Evolutionary conservation across 2,329 filamentous ascomycete genomes (phyloP), one percentile per base, ranked within the genome.

Genomic region (Cercospora sp.): DNA sequence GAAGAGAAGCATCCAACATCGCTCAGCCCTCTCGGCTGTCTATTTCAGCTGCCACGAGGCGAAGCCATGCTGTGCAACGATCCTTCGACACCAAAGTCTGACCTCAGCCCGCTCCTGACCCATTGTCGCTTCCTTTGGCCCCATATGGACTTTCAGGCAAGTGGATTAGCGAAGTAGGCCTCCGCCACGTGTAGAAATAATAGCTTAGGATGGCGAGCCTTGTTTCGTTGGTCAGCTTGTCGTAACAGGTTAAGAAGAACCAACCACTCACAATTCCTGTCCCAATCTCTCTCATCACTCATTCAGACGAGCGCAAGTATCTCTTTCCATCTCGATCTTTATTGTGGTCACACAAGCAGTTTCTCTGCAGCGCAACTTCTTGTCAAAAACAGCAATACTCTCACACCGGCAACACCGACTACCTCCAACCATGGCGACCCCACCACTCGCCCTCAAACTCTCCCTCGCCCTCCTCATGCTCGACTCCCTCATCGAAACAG

Each of bases 401-500:
- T 65, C 33, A 5, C 30, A 13, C 4, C n/a, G 10, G 6, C 6
- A 8, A 59, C 10, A 55, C 57, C 8, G 9, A 28, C 18, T 18
- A 16, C 6, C 12, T 20, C n/a, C 60, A 33, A 60, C 60, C 12
- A 71, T 71, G 69, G 63, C 60, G 20, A 12, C 28, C n/a, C 55
- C 55, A 36, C 55, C 31, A 10, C 55, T 71, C 16, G 65, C 65
- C 9, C 68, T 71, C 59, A 68, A 68, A 18, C 16, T 63, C 48
- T 55, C 68, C 31, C 68, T 76, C 30, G 71, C 57, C 20, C 20
- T 75, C 10, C 71, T 75, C 9, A 73, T 75, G 71, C 59, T 75
- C 62, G 71, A 72, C 64, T 64, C 72, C 6, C 71, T 73, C 33
- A 70, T 76, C 64, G 75, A 77, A 62, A 68, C 75, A 16, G 69